Percentiles rank a stretch among this genome's conserved stretches.
Conservation (phyloP, 192 early-diverging fungal genomes). For the Funneliformis mosseae region DNA sequence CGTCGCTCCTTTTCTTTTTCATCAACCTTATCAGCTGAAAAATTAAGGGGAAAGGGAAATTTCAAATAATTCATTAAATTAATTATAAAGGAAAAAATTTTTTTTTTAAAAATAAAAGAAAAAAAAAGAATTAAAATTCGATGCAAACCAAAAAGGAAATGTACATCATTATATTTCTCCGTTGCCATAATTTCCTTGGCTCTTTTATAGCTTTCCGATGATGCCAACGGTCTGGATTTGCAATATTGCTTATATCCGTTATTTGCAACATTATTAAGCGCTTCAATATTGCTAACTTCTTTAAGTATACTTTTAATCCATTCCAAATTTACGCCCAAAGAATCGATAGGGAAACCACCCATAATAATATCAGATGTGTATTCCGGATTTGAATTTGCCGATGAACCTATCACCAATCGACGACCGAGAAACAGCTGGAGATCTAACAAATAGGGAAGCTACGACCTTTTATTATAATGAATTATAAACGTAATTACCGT, state of each 20-base stretch:
- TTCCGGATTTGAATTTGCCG: slow-evolving; percentile 39
- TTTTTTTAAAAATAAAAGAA: slow-evolving; percentile 27
- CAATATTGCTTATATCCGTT: slow-evolving; percentile 89
- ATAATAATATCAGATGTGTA: slow-evolving; percentile 82
- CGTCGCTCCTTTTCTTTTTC: slow-evolving; percentile 63
- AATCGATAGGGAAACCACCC: slow-evolving; percentile 73
- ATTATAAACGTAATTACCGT: not conserved
- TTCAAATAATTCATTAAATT: no score
- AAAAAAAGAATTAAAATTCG: not conserved
- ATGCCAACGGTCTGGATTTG: slow-evolving; percentile 79
- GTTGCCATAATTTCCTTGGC: slow-evolving; percentile 80
- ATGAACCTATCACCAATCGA: slow-evolving; percentile 52
- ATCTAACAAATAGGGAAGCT: slow-evolving; percentile 87
- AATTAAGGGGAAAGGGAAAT: slow-evolving; percentile 17
- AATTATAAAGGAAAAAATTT: not conserved
- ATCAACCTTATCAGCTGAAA: slow-evolving; percentile 46
- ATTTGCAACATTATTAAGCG: slow-evolving; percentile 62
- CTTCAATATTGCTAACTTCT: slow-evolving; percentile 65
- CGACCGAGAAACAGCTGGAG: slow-evolving; percentile 90
- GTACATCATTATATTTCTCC: slow-evolving; percentile 67
- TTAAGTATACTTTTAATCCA: slow-evolving; percentile 67
- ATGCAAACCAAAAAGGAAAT: slow-evolving; percentile 70
- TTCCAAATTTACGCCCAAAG: slow-evolving; percentile 73
- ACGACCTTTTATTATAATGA: slow-evolving; percentile 16
- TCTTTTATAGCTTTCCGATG: slow-evolving; percentile 82